Evolutionary conservation across 139 green algal genomes (phyloP), one percentile per base, ranked within the genome.

Genomic region (Chlorella sorokiniana): DNA sequence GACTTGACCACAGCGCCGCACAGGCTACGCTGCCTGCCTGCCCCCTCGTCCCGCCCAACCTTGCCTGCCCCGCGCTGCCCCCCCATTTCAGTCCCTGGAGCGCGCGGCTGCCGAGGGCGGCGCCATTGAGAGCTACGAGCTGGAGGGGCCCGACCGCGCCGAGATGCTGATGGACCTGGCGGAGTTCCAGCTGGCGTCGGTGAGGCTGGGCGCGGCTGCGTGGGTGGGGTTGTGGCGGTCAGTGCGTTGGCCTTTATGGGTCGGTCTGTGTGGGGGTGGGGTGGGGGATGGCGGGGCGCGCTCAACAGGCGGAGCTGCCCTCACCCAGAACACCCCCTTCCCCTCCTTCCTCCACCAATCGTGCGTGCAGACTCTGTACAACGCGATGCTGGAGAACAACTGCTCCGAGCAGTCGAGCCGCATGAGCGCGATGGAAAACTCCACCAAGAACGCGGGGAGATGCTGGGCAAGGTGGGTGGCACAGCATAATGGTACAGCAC

Each of bases 361-460:
- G 35, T 27, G 18, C 6, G 61, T 45, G 10, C 91, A 98, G 92
- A 94, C 91, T 3, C 71, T 99, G 74, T 99, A 97, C 93, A 98
- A 98, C 84, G 92, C 89, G 4, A 88, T 98, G 84, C 87, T 97
- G n/a, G 97, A 99, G 91, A 99, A 99, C 92, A 94, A 95, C 87
- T 97, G 92, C 88, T 94, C 83, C 64, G 97, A 99, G 93, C 91
- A 98, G 76, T 97, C 94, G 27, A 95, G 91, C 4, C 92, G 97
- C 76, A 99, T 99, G 97, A 86, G 79, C 27, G 97, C 97, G 64
- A 99, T 99, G 97, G 97, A 99, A 89, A 97, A 92, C 87, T 98
- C 94, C 37, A 98, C 95, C 69, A 98, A 98, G 87, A 98, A 96
- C 75, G 97, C 97, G 3, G 83, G 29, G 97, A 99, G 80, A 98